Base-by-base conservation (phyloP, 768 basidiomycete species). In the Peribolospora baueri region DNA sequence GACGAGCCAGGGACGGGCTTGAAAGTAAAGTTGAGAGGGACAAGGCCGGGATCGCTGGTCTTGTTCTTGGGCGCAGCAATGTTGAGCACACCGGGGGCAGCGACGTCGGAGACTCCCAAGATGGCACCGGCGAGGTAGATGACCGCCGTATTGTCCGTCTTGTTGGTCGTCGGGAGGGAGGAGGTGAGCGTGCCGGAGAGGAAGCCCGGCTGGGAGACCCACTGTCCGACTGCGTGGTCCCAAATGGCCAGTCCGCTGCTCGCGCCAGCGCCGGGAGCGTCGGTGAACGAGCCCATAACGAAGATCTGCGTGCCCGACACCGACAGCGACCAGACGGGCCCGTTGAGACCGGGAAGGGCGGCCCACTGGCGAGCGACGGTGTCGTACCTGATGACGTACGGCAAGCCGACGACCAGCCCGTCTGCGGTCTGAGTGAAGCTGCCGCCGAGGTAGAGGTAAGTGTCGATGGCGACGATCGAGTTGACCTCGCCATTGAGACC, bases 401-500 rank as follows among this genome's bases (percentile, higher is more conserved):
- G 69, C 25, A 98, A 69, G 41, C 72, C 74, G 5, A 73, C 69
- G n/a, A 95, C 86, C 3, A 63, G 61, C 1, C 87, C 87, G 56
- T 90, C 69, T 2, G 66, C 65, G 0, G 85, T 82, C 58, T 82
- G 79, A 0, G 72, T 74, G 70, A 98, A 98, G 0, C 77, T 71
- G 0, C 93, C 93, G n/a, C 86, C 91, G 46, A 90, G 77, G 65
- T 75, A 93, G 8, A 97, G 67, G 14, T 60, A 59, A 8, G 61
- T 73, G 8, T 73, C 68, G 41, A 81, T 62, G 9, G 56, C 63
- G n/a, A 74, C 70, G 46, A 90, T 65, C 0, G 84, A 74, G 7
- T 74, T 71, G 7, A 97, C 84, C 7, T 73, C 67, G 3, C 84
- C 90, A 63, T 90, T 78, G 54, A 97, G 72, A 7, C 93, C 93